Evolutionary conservation across 345 rosid species (phyloP), one percentile per base, ranked within the genome.

Genomic region (Bruguiera sexangula): DNA sequence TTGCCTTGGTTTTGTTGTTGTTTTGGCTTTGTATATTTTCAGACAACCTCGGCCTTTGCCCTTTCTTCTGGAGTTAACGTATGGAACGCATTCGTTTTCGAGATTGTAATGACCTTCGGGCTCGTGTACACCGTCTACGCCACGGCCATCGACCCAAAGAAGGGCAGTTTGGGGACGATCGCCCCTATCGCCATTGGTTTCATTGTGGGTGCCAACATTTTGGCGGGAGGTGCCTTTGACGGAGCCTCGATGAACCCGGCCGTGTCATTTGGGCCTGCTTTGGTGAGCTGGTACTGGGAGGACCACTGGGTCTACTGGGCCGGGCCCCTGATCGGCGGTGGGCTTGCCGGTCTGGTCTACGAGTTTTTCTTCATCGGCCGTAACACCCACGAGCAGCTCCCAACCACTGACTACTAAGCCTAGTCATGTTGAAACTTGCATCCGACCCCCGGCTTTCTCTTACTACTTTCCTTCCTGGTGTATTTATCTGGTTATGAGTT

Each of bases 171-270:
- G 66, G 98, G 96, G 71, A 75, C 71, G 0, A 84, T 92, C 0
- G 98, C 98, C 20, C 98, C 98, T 0, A 76, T 92, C 16, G 96
- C 98, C 0, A 92, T 92, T 4, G 98, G 98, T 80, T 92, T 92
- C 81, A 87, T 92, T 0, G 98, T 92, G 3, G 98, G 93, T 0
- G 98, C 98, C 62, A 92, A 92, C 81, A 90, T 92, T 66, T 81
- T 92, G 73, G 96, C 88, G 0, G 98, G 98, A 50, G 98, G 96
- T 0, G 95, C 90, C 1, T 92, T 92, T 61, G 87, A 84, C n/a
- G 98, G 98, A 57, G 98, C 96, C 21, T 92, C 98, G 8, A 92
- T 92, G 98, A 92, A 92, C 85, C 98, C 98, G 1, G 98, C 98
- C 0, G 98, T 92, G 37, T 88, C 98, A 10, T 92, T 92, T 46